Percentiles rank a stretch among this genome's conserved stretches.
Evolutionary conservation across 176 grass and related monocot genomes (phyloP).

Genomic region (Avena atlantica): DNA sequence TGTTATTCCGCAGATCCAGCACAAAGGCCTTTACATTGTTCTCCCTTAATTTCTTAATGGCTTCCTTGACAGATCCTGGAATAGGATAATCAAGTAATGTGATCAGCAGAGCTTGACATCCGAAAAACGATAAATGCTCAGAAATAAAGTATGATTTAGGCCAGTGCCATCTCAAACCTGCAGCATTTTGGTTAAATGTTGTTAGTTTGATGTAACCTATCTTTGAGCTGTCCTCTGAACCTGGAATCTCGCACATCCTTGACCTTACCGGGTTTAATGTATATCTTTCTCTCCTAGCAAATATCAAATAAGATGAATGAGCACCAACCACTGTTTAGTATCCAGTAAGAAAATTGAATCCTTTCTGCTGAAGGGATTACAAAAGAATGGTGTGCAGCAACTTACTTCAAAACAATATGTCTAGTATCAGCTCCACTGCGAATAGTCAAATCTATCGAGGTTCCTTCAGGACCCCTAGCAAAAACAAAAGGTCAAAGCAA

Average conservation of each 20-base stretch:
- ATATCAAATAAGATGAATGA: slow-evolving; percentile 9
- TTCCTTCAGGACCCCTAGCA: slow-evolving; percentile 91
- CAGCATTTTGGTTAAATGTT: slow-evolving; percentile 96
- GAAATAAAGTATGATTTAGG: background rate
- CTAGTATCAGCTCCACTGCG: slow-evolving; percentile 69
- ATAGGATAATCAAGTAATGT: background rate
- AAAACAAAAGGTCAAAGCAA: slow-evolving; percentile 21
- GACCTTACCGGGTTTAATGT: slow-evolving; percentile 83
- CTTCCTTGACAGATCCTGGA: slow-evolving; percentile 84
- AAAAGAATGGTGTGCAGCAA: slow-evolving; percentile 10
- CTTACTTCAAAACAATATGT: slow-evolving; percentile 73
- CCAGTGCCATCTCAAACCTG: slow-evolving; percentile 50
- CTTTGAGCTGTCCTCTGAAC: slow-evolving; percentile 67
- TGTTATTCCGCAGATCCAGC: slow-evolving; percentile 91
- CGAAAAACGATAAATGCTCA: slow-evolving; percentile 3
- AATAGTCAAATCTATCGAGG: slow-evolving; percentile 76
- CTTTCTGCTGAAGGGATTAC: slow-evolving; percentile 1
- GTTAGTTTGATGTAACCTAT: slow-evolving; percentile 98
- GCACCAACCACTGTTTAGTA: background rate
- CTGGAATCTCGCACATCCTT: slow-evolving; percentile 89
- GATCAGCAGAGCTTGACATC: background rate
- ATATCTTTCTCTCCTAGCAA: slow-evolving; percentile 79
- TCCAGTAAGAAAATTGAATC: background rate
- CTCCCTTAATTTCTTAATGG: slow-evolving; percentile 82
- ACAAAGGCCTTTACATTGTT: slow-evolving; percentile 97